phyloP scores from a whole-genome alignment of 345 rosid species.

The rapeseed (Brassica napus) region DNA sequence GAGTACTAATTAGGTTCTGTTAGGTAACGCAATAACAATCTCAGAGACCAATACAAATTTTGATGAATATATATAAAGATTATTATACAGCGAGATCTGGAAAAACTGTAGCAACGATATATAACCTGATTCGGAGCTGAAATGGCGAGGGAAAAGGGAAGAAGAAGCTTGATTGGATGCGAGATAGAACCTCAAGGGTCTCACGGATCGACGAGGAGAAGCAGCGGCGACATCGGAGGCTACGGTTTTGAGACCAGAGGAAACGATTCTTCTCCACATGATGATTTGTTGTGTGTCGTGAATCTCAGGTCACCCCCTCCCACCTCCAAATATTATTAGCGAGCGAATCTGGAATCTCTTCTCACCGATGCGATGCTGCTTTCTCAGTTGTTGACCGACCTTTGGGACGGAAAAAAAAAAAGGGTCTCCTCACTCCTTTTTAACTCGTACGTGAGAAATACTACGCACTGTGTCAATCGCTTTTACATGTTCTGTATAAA shows the following conservation, averaged over 20 bases:
- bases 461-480: conserved; percentile 14
- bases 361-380: not conserved
- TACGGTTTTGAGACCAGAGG: not conserved
- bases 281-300: not conserved
- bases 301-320: conserved; percentile 35
- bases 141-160: not conserved
- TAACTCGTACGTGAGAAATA: conserved; percentile 19
- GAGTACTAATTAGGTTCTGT: not conserved
- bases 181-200: not conserved
- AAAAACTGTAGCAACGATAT: not conserved
- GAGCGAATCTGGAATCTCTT: not conserved
- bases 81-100: not conserved
- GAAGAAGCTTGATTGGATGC: not conserved
- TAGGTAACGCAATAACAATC: not conserved
- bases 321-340: conserved; percentile 6
- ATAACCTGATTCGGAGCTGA: not conserved
- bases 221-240: not conserved
- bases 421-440: not conserved
- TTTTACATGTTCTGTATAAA: not conserved
- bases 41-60: not conserved
- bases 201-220: not conserved
- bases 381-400: not conserved
- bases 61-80: too few species aligned
- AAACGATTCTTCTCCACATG: not conserved
- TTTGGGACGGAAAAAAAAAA: not conserved